Percentiles rank a stretch among this genome's conserved stretches.
These are phyloP conservation scores for Hypomyces perniciosus DNA, from an alignment of 2,329 filamentous ascomycete species.

Conservation along the genomic window DNA sequence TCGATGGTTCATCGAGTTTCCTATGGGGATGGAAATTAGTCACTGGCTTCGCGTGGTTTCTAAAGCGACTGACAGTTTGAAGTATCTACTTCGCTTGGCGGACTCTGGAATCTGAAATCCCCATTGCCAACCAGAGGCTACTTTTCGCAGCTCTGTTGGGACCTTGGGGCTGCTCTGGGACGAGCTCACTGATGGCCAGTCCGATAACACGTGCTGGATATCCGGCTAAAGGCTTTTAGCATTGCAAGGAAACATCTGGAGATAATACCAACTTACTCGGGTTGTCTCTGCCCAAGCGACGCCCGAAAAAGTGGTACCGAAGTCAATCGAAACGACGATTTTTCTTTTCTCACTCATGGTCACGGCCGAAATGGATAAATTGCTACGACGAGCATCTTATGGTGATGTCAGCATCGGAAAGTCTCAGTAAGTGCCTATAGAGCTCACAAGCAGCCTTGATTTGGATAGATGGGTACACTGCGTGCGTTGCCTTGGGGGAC, in stretches of 20 bases:
- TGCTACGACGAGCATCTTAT: not conserved
- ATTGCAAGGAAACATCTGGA: slow-evolving; percentile 7
- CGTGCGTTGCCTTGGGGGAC: slow-evolving; percentile 2
- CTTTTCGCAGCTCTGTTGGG: slow-evolving; percentile 42
- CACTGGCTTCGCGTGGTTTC: not conserved
- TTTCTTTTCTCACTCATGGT: slow-evolving; percentile 29
- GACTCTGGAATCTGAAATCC: slow-evolving; percentile 42
- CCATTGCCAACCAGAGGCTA: slow-evolving; percentile 40
- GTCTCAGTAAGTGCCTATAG: slow-evolving; percentile 1
- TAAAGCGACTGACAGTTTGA: slow-evolving; percentile 41
- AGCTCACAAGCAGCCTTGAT: not conserved
- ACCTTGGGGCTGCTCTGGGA: slow-evolving; percentile 38
- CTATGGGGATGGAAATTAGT: slow-evolving; percentile 16
- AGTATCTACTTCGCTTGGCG: slow-evolving; percentile 35
- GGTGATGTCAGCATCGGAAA: slow-evolving; percentile 1
- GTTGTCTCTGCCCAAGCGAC: slow-evolving; percentile 46
- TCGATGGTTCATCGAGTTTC: slow-evolving; percentile 30
- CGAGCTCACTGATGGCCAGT: slow-evolving; percentile 36
- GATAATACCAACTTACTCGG: slow-evolving; percentile 22
- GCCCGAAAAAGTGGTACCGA: slow-evolving; percentile 52
- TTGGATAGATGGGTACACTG: slow-evolving; percentile 2
- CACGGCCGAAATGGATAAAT: slow-evolving; percentile 9
- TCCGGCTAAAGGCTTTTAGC: slow-evolving; percentile 30
- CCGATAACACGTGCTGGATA: slow-evolving; percentile 35
- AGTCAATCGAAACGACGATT: slow-evolving; percentile 49